A percentile compares a stretch with the other conserved stretches of the same genome.
Conservation (phyloP, 306 rosid species). For the Luffa acutangula region DNA sequence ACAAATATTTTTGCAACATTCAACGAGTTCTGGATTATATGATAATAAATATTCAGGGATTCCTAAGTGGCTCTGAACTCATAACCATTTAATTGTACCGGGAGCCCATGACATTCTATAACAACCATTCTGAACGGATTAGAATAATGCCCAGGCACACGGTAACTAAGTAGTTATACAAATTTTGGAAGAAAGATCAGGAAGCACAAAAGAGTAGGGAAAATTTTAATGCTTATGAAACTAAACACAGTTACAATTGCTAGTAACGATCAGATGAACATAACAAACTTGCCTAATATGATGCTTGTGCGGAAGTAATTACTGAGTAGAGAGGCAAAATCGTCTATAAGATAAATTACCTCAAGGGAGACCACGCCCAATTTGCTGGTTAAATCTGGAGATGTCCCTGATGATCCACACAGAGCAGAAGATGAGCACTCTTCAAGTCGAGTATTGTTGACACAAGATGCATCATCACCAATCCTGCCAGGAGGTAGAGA, state of each 20-base stretch:
- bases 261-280: neutral
- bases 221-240: neutral
- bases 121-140: neutral
- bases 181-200: neutral
- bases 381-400: slow-evolving; percentile 28
- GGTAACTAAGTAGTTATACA: neutral
- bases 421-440: slow-evolving; percentile 35
- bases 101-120: neutral
- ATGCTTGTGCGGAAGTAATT: neutral
- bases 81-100: neutral
- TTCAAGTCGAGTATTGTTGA: slow-evolving; percentile 28
- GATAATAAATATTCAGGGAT: neutral
- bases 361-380: slow-evolving; percentile 40
- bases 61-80: neutral
- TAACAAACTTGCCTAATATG: neutral
- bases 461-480: slow-evolving; percentile 37
- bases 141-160: neutral
- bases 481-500: slow-evolving; percentile 20
- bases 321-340: neutral
- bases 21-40: neutral
- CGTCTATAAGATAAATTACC: slow-evolving; percentile 30
- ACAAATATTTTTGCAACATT: neutral
- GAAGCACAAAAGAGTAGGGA: neutral
- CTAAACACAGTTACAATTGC: neutral
- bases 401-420: slow-evolving; percentile 27